Conservation (phyloP, 371 early-diverging fungal genomes). For the Rhizomucor pusillus region DNA sequence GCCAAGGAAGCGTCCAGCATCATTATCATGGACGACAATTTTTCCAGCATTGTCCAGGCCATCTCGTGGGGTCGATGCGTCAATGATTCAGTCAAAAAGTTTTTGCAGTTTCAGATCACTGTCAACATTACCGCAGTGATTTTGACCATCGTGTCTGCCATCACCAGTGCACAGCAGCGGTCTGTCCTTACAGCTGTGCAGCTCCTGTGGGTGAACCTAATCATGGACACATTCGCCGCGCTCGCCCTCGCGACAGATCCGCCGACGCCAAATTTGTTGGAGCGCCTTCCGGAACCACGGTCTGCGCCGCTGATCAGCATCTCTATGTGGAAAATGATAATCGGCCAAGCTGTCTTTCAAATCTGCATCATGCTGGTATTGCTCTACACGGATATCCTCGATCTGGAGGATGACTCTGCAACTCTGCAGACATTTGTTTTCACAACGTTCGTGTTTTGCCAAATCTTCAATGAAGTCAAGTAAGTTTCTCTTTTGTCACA, state of each 20-base stretch:
- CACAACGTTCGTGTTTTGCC: constrained; percentile 78
- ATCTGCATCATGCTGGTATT: constrained; percentile 50
- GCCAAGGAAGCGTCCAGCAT: constrained; percentile 77
- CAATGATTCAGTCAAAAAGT: constrained; percentile 75
- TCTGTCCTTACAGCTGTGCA: constrained; percentile 66
- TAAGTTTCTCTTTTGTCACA: constrained; percentile 19
- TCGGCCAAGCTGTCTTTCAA: constrained; percentile 61
- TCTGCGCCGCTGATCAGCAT: constrained; percentile 61
- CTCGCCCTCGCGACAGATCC: constrained; percentile 72
- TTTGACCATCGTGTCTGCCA: constrained; percentile 59
- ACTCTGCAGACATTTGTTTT: constrained; percentile 66
- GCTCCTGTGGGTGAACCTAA: constrained; percentile 75
- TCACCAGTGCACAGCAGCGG: constrained; percentile 31
- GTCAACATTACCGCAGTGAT: constrained; percentile 69
- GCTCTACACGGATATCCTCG: constrained; percentile 45
- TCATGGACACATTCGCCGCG: constrained; percentile 77
- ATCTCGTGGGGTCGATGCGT: constrained; percentile 77
- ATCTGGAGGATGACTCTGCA: constrained; percentile 19
- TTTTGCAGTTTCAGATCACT: constrained; percentile 74
- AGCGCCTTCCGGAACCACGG: constrained; percentile 58
- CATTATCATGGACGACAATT: constrained; percentile 79
- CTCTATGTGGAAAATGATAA: constrained; percentile 74
- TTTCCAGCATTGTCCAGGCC: constrained; percentile 69
- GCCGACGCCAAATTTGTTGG: constrained; percentile 57
- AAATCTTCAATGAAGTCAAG: constrained; percentile 77